Conservation (phyloP, 169 alveolate species). For the Theileria orientalis region DNA sequence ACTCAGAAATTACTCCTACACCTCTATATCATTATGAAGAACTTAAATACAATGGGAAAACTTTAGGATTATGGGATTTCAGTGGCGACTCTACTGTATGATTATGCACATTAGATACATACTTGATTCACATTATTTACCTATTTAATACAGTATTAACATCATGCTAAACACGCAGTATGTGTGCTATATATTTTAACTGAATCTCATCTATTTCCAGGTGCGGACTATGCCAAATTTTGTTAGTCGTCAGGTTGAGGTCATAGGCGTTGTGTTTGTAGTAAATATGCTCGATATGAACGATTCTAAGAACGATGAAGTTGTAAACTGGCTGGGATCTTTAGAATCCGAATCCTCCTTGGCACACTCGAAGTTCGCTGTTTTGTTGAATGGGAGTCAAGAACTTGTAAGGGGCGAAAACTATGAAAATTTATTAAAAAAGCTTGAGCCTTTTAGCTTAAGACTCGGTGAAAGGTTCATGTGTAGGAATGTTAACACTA, state of each 20-base stretch:
- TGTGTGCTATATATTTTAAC: no score
- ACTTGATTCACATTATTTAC: conserved; percentile 2
- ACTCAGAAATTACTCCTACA: conserved; percentile 50
- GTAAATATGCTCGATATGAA: conserved; percentile 42
- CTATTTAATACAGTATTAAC: background rate
- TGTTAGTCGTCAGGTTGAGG: conserved; percentile 42
- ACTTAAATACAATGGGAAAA: conserved; percentile 10
- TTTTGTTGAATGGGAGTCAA: conserved; percentile 27
- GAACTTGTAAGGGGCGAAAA: conserved; percentile 2
- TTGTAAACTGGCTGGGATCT: conserved; percentile 24
- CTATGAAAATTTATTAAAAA: conserved; percentile 9
- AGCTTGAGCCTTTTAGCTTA: conserved; percentile 8
- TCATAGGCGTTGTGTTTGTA: conserved; percentile 46
- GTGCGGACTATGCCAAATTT: conserved; percentile 40
- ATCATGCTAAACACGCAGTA: no score
- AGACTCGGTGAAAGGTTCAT: conserved; percentile 12
- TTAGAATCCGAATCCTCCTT: conserved; percentile 38
- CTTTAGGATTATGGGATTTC: conserved; percentile 64
- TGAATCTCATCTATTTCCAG: background rate
- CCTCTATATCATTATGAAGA: conserved; percentile 59
- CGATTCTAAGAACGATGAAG: conserved; percentile 20
- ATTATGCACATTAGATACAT: background rate
- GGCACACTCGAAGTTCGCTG: conserved; percentile 16
- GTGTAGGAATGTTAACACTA: conserved; percentile 17
- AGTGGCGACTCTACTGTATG: conserved; percentile 54